Percentiles rank a stretch among this genome's conserved stretches.
phyloP scores from a whole-genome alignment of 192 early-diverging fungal species.

The Entomortierella parvispora region DNA sequence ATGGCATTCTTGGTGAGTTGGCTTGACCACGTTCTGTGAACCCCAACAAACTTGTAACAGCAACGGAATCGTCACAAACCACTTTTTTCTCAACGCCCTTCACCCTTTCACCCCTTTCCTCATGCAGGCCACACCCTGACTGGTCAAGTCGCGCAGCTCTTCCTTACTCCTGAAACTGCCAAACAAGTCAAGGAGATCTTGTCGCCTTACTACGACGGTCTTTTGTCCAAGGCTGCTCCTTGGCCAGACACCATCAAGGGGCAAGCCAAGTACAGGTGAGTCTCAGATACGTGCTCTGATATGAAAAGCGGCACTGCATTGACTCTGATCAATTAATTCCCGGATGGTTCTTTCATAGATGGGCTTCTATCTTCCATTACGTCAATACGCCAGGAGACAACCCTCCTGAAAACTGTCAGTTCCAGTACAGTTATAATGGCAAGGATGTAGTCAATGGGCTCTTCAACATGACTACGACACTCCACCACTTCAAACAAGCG shows the following conservation, averaged over 20 bases:
- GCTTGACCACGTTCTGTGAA: neutral
- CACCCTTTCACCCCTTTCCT: neutral
- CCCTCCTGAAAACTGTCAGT: constrained; percentile 33
- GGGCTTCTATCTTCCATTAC: constrained; percentile 39
- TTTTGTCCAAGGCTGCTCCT: constrained; percentile 48
- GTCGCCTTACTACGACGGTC: constrained; percentile 46
- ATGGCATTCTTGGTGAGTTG: constrained; percentile 38
- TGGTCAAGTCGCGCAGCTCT: constrained; percentile 41
- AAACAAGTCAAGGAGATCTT: constrained; percentile 44
- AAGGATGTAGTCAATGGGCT: constrained; percentile 47
- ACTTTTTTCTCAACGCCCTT: neutral
- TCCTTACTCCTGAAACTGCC: constrained; percentile 44
- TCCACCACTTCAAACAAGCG: constrained; percentile 20
- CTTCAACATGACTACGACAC: constrained; percentile 46
- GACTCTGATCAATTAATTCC: neutral
- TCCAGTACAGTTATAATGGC: constrained; percentile 32
- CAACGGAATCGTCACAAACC: too few relatives aligned
- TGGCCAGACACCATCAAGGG: constrained; percentile 52
- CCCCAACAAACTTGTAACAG: too few relatives aligned
- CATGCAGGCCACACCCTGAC: constrained; percentile 44
- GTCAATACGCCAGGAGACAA: constrained; percentile 44
- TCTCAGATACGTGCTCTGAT: neutral
- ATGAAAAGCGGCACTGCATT: neutral
- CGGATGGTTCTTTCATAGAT: constrained; percentile 19
- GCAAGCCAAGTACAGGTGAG: constrained; percentile 40